Conservation (phyloP, 345 rosid genomes). For the Zanthoxylum bungeanum region DNA sequence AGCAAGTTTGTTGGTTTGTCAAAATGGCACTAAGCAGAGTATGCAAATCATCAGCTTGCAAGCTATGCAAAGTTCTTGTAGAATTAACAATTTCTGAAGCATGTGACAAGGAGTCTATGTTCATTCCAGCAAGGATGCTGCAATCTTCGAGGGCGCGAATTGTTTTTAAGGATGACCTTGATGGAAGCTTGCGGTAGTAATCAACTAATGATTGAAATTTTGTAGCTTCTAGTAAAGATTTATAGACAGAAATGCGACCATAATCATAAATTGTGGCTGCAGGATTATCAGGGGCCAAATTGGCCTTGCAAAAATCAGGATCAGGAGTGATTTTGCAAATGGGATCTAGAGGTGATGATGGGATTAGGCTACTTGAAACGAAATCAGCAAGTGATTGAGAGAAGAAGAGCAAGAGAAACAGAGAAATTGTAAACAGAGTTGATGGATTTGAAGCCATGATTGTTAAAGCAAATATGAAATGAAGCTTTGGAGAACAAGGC, state of each 20-base stretch:
- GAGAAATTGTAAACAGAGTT: background rate
- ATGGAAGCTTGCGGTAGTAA: slow-evolving; percentile 11
- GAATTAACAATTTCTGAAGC: slow-evolving; percentile 9
- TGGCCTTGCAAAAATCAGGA: slow-evolving; percentile 23
- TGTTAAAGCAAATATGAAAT: background rate
- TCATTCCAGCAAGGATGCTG: slow-evolving; percentile 20
- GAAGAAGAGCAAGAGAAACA: slow-evolving; percentile 15
- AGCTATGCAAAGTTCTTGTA: slow-evolving; percentile 1
- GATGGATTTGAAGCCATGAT: slow-evolving; percentile 18
- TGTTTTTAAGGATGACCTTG: slow-evolving; percentile 8
- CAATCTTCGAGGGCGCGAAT: slow-evolving; percentile 37
- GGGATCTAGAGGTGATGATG: background rate
- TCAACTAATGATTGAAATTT: slow-evolving; percentile 14
- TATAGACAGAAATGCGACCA: slow-evolving; percentile 14
- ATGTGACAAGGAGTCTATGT: slow-evolving; percentile 25
- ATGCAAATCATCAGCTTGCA: slow-evolving; percentile 22
- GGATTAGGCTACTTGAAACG: background rate
- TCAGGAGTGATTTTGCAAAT: slow-evolving; percentile 25
- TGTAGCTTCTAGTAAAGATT: slow-evolving; percentile 17
- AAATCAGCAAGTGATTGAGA: slow-evolving; percentile 19
- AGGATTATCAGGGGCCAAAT: slow-evolving; percentile 12
- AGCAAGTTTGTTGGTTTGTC: slow-evolving; percentile 37
- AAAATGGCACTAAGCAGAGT: slow-evolving; percentile 38
- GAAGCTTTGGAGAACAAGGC: background rate
- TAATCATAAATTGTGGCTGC: slow-evolving; percentile 26